Conservation (phyloP, 1,139 yeast genomes). For the Blastobotrys serpentis region DNA sequence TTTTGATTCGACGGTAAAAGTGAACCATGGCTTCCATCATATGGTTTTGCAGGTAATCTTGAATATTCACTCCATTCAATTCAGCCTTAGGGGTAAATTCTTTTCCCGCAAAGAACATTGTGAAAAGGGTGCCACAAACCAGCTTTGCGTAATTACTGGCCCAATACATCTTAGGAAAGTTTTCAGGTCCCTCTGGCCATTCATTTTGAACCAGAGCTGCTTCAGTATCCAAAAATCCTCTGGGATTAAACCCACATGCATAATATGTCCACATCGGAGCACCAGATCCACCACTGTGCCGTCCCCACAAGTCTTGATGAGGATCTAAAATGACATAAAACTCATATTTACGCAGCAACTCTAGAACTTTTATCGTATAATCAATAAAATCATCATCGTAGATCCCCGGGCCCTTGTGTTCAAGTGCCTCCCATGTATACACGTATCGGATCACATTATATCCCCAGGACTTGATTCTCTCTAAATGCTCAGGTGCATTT, state of each 20-base stretch:
- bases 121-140: slow-evolving; percentile 80
- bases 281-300: slow-evolving; percentile 91
- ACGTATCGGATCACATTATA: slow-evolving; percentile 75
- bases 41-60: slow-evolving; percentile 66
- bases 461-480: slow-evolving; percentile 75
- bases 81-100: slow-evolving; percentile 64
- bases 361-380: slow-evolving; percentile 62
- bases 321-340: slow-evolving; percentile 81
- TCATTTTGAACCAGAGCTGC: slow-evolving; percentile 74
- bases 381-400: slow-evolving; percentile 78
- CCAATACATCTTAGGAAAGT: slow-evolving; percentile 88
- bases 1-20: slow-evolving; percentile 51
- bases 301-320: slow-evolving; percentile 94
- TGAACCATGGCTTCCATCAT: slow-evolving; percentile 54
- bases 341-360: slow-evolving; percentile 60
- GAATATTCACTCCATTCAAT: slow-evolving; percentile 68
- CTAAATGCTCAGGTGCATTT: slow-evolving; percentile 68
- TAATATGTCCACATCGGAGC: slow-evolving; percentile 95
- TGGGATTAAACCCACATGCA: slow-evolving; percentile 89
- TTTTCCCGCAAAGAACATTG: slow-evolving; percentile 78
- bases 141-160: slow-evolving; percentile 79
- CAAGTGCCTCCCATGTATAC: slow-evolving; percentile 90
- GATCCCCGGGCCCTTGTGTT: slow-evolving; percentile 81
- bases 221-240: slow-evolving; percentile 59
- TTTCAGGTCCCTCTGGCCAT: slow-evolving; percentile 43